Evolutionary conservation across 2,329 filamentous ascomycete genomes (phyloP).

Genomic region (Trichoderma semiorbis): DNA sequence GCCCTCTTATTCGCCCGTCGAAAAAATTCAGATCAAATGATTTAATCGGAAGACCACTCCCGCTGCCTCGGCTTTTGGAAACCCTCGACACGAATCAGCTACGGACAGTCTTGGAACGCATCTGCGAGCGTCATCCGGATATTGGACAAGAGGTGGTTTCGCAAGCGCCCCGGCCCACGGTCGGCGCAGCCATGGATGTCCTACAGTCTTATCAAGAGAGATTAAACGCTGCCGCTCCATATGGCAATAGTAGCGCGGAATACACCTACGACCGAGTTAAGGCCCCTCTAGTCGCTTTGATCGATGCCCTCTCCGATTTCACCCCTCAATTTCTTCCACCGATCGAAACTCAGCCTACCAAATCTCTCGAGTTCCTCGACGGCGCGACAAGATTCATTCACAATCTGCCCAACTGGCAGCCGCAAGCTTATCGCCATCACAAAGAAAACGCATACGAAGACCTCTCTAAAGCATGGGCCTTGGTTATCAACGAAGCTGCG

Average conservation of each 20-base stretch:
- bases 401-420: slow-evolving; percentile 85
- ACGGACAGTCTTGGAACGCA: slow-evolving; percentile 78
- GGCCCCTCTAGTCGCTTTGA: slow-evolving; percentile 71
- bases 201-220: slow-evolving; percentile 76
- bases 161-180: slow-evolving; percentile 82
- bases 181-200: slow-evolving; percentile 74
- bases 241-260: slow-evolving; percentile 80
- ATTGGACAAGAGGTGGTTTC: slow-evolving; percentile 81
- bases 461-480: slow-evolving; percentile 86
- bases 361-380: slow-evolving; percentile 83
- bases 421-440: slow-evolving; percentile 81
- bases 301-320: slow-evolving; percentile 89
- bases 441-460: slow-evolving; percentile 97
- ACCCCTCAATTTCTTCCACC: slow-evolving; percentile 94
- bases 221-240: slow-evolving; percentile 77
- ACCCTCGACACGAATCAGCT: slow-evolving; percentile 84
- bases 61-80: slow-evolving; percentile 75
- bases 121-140: slow-evolving; percentile 85
- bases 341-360: slow-evolving; percentile 76
- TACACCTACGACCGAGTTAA: slow-evolving; percentile 94
- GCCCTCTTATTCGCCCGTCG: slow-evolving; percentile 62
- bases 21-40: slow-evolving; percentile 66
- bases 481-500: slow-evolving; percentile 85
- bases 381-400: slow-evolving; percentile 89
- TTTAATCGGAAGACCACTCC: slow-evolving; percentile 54